Base-by-base conservation (phyloP, 1,284 basidiomycete genomes). In the Leccinum colubrinum region DNA sequence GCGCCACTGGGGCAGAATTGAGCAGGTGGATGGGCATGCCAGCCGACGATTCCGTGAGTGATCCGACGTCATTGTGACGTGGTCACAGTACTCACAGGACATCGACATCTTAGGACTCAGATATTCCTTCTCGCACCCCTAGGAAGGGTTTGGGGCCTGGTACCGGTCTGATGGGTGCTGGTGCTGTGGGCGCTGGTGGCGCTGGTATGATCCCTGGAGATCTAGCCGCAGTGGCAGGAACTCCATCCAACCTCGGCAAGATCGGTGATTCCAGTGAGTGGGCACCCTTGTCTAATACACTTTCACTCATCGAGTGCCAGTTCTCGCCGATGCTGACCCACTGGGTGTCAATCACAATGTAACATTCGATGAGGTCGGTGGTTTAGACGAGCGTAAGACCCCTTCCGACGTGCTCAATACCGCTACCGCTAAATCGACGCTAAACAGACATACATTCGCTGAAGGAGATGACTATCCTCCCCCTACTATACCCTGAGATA, bases 391-490 rank as follows among this genome's bases (percentile, higher is more conserved):
- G 61, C 97, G 93, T 94, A 69, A 74, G 91, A 11, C 46, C 81
- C n/a, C 39, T 41, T 58, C 30, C 41, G 6, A 15, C 55, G 43
- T 43, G n/a, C 43, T 30, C 43, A 5, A 48, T 11, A 17, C 56
- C 15, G 43, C 59, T 6, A 17, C 43, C 37, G 3, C 62, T 67
- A 39, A 59, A 25, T 39, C 59, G n/a, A 33, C 35, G 22, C 33
- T 35, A 58, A 20, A 64, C 6, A 94, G 91, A 99, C 72, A 97
- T 99, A 66, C 95, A 97, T 72, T 93, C 95, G 39, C 80, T 99
- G 65, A 99, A 98, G 79, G 97, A 99, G 75, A 99, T 99, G 97
- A 98, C 98, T 0, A 84, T 97, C 20, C 83, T 99, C 0, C 97
- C 97, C 0, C 80, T 99, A 0, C 81, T 98, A 6, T 99, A 99